These are phyloP conservation scores for Phyllosticta citrichinensis DNA, from an alignment of 2,329 filamentous ascomycete species.

Conservation along the genomic window DNA sequence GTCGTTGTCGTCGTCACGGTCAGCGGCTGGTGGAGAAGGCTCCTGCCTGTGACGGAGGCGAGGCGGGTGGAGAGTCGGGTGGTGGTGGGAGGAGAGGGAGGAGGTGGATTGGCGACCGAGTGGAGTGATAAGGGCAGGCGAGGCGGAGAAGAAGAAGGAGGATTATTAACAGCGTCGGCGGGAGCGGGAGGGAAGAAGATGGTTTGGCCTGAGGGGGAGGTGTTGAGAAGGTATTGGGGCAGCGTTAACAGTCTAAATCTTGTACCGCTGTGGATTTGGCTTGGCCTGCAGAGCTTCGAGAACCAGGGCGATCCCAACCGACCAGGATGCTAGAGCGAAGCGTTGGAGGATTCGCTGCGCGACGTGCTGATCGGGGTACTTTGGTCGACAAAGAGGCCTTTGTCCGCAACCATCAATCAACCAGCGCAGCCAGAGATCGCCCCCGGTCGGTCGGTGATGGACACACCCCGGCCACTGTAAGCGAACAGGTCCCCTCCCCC, in stretches of 20 bases:
- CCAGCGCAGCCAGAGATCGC: no score
- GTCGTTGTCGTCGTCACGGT: not conserved
- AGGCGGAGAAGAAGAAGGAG: not conserved
- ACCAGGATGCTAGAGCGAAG: conserved; percentile 4
- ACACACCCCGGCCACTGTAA: not conserved
- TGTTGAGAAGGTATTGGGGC: conserved; percentile 10
- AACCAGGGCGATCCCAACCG: conserved; percentile 10
- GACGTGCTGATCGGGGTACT: conserved; percentile 8
- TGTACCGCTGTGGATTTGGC: conserved; percentile 6
- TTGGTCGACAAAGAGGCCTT: conserved; percentile 10
- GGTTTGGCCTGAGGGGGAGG: not conserved
- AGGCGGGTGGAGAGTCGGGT: not conserved
- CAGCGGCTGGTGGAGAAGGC: not conserved
- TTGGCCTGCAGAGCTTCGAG: conserved; percentile 8
- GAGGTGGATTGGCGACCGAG: no score
- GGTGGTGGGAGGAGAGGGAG: no score
- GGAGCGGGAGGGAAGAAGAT: not conserved
- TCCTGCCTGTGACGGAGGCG: not conserved
- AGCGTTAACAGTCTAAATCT: conserved; percentile 11
- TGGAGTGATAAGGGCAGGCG: not conserved
- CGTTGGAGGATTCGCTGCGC: conserved; percentile 11
- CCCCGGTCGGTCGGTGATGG: not conserved
- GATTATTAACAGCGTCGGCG: not conserved
- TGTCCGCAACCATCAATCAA: not conserved
- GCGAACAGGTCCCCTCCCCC: not conserved